phyloP scores from a whole-genome alignment of 2,329 filamentous ascomycete genomes.

The Aspergillus sp. region DNA sequence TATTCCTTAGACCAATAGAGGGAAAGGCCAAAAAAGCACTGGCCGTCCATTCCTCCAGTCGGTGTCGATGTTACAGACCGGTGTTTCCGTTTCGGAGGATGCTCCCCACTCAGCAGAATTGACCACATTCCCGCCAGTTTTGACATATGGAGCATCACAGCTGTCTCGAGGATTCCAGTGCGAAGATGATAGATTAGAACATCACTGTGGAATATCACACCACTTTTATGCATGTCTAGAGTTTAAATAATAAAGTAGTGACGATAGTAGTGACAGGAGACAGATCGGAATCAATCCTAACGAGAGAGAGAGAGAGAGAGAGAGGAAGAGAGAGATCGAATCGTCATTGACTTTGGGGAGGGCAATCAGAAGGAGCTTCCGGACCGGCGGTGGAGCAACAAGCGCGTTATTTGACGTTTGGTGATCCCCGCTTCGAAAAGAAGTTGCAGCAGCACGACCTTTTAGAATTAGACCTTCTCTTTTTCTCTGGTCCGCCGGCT shows the following conservation, averaged over 20 bases:
- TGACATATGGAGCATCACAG: background rate
- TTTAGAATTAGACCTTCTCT: background rate
- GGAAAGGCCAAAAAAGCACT: background rate
- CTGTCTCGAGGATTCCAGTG: too few species aligned
- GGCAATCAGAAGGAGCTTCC: background rate
- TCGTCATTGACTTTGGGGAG: background rate
- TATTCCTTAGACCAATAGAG: background rate
- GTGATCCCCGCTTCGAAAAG: slow-evolving; percentile 7
- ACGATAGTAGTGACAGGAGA: background rate
- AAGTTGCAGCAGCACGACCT: background rate
- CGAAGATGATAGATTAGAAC: too few species aligned
- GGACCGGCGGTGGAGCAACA: background rate
- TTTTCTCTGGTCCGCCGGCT: slow-evolving; percentile 3
- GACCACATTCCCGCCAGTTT: background rate
- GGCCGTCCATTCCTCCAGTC: background rate
- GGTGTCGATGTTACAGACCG: background rate
- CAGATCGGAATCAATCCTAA: background rate
- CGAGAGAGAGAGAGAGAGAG: background rate
- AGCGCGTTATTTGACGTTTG: slow-evolving; percentile 7
- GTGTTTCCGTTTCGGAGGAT: background rate
- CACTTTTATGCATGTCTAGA: too few species aligned
- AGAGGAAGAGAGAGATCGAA: background rate
- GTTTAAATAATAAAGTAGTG: too few species aligned
- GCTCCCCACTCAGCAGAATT: background rate
- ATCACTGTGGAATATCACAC: too few species aligned